Conservation (phyloP, 805 yeast species). For the Deakozyma indianensis region DNA sequence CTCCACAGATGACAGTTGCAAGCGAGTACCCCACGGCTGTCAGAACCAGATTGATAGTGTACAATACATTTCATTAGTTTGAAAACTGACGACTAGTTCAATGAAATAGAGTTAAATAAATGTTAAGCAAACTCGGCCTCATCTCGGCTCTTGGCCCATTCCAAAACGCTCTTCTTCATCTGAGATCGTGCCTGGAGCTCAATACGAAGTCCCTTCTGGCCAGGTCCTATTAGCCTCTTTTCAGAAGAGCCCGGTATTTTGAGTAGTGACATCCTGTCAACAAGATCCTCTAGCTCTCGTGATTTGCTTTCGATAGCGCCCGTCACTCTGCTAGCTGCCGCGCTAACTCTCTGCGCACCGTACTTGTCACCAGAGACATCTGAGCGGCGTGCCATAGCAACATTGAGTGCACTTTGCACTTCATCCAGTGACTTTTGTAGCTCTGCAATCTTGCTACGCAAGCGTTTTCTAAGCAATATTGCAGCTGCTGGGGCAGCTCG, state of each 20-base stretch:
- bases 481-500: background rate
- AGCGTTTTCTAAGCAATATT: background rate
- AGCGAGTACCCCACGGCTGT: too few relatives aligned
- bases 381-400: background rate
- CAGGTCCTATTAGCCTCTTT: too few relatives aligned
- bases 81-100: too few relatives aligned
- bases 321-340: background rate
- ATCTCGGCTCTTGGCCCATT: background rate
- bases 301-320: background rate
- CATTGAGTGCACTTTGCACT: background rate
- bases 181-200: too few relatives aligned
- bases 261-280: background rate
- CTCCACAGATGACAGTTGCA: too few relatives aligned
- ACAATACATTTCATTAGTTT: too few relatives aligned
- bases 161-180: background rate
- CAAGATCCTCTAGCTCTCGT: background rate
- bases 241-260: background rate
- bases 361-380: background rate
- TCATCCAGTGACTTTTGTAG: background rate
- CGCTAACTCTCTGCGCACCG: background rate
- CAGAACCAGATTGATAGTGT: too few relatives aligned
- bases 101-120: too few relatives aligned
- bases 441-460: background rate
- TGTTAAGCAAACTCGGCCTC: background rate
- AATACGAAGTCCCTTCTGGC: too few relatives aligned